Base-by-base conservation (phyloP, 2,329 filamentous ascomycete species). In the Aspergillus versicolor region DNA sequence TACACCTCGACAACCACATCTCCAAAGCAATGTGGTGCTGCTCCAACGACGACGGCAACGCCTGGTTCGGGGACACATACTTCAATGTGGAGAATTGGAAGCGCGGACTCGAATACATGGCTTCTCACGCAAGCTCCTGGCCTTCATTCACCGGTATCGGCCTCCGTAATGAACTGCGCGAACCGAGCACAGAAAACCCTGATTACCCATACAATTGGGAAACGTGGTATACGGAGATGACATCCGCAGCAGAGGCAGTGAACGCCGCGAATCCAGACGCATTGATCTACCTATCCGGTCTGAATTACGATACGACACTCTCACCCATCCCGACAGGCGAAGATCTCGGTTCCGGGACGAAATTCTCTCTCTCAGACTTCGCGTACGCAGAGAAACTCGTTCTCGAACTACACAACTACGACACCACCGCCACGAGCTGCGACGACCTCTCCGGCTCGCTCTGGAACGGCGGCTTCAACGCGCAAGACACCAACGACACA, bases 1-100 rank as follows among this genome's bases (percentile, higher is more conserved):
- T 87, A 5, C 81, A 85, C 60, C 74, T 86, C 0, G 84, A 87
- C 68, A 86, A 87, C 65, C 84, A 87, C 67, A 81, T 87, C 60
- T 85, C 82, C 9, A 78, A 75, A 46, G 84, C 77, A 2, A 75
- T 75, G 54, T 87, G 84, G 84, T 87, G 84, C 66, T 87, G 84
- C 63, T 76, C 73, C 8, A 73, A 70, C 0, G 72, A 66, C 0
- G 84, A 87, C 51, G 83, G 82, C 3, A 87, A 87, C 65, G 72
- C 77, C 22, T 87, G 83, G 83, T 86, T 84, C 72, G 82, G 84
- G 11, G 85, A 88, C 65, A 78, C 70, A 0, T 78, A 85, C 63
- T 89, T 87, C 61, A 70, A 82, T 56, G 75, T 81, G 0, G 70
- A 75, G 1, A 87, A 86, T 41, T 89, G 86, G 86, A 75, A 79